Conservation (phyloP, 192 early-diverging fungal genomes). For the Linnemannia zychae region DNA sequence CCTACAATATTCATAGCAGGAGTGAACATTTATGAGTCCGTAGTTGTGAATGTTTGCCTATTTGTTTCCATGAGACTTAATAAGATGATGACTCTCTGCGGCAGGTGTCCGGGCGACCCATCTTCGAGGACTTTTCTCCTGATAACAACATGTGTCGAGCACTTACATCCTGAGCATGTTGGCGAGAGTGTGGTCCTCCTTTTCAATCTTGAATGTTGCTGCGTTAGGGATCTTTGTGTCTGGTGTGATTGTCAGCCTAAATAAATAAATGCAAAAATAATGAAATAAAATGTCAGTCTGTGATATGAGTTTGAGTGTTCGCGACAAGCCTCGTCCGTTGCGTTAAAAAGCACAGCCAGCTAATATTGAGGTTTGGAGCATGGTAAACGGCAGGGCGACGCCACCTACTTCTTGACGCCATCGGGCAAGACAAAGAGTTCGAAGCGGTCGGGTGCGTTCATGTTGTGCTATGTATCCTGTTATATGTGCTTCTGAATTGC, state of each 20-base stretch:
- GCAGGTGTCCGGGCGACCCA: no score
- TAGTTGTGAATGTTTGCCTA: not conserved
- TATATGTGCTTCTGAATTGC: not conserved
- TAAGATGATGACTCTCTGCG: no score
- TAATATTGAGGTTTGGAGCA: no score
- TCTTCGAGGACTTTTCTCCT: no score
- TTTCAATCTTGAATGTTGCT: slow-evolving; percentile 89
- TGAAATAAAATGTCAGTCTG: not conserved
- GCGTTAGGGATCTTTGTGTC: slow-evolving; percentile 97
- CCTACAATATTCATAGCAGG: slow-evolving; percentile 52
- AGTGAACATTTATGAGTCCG: not conserved
- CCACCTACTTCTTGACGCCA: slow-evolving; percentile 78
- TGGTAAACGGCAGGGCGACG: no score
- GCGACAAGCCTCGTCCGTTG: no score
- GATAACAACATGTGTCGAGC: no score
- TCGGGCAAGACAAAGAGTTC: slow-evolving; percentile 86
- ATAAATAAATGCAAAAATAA: slow-evolving; percentile 1
- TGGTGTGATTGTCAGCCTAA: slow-evolving; percentile 82
- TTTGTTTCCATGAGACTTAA: not conserved
- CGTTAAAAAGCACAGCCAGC: no score
- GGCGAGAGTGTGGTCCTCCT: slow-evolving; percentile 98
- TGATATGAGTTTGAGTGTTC: no score
- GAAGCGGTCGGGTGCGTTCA: slow-evolving; percentile 90
- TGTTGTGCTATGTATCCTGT: slow-evolving; percentile 47
- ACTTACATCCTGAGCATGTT: slow-evolving; percentile 93